Base-by-base conservation (phyloP, 2,329 filamentous ascomycete genomes). In the Penicillium polonicum region DNA sequence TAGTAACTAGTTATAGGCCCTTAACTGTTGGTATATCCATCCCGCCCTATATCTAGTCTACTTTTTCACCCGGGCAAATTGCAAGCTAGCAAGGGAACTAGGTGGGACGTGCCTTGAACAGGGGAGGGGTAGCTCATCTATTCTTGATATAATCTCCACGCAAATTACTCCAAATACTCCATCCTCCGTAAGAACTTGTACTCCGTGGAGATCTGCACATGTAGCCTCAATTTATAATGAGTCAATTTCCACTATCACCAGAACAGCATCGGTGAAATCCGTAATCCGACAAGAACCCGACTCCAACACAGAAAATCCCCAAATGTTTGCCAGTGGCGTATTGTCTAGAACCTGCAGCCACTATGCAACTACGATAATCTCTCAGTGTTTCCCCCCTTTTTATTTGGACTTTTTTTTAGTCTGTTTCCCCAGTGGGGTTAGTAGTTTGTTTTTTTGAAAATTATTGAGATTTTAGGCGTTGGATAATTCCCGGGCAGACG, bases 311-410 rank as follows among this genome's bases (percentile, higher is more conserved):
- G n/a, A 19, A 33, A 25, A 13, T 10, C n/a, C 35, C 27, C 13
- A 53, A 48, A 29, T 57, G 29, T 57, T 57, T 48, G 55, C 42
- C n/a, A n/a, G 49, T 46, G 48, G 55, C 55, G 48, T 45, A 25
- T 43, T 48, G 42, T 36, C 55, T 57, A 57, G 49, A 57, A 46
- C 42, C 36, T 57, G 46, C 53, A 51, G 55, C 55, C 55, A 53
- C 23, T 36, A 57, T 57, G 55, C 42, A 57, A 53, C 54, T 29
- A 52, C 17, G 13, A 29, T 21, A 52, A 41, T 27, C 25, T 21
- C 25, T 35, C 2, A 43, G n/a, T 39, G 17, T 25, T 19, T 0
- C 23, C 23, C 33, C 27, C 27, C n/a, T 21, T 51, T 51, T 33
- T 25, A 31, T 23, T 31, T 48, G 5, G 39, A 5, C 13, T 23